Conservation (phyloP, 192 early-diverging fungal species). For the Phycomyces blakesleeanus region DNA sequence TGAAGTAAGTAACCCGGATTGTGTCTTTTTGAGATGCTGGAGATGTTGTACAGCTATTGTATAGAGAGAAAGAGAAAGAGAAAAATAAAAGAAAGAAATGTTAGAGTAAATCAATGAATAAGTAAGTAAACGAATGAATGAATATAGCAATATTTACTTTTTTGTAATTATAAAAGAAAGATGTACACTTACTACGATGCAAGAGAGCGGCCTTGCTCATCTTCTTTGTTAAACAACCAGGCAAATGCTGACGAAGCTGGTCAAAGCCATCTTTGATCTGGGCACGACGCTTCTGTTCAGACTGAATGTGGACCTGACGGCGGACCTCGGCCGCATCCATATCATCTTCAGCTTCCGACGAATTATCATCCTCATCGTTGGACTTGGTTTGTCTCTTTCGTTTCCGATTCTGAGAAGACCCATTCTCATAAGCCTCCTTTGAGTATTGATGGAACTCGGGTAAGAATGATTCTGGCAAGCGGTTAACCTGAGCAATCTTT, state of each 20-base stretch:
- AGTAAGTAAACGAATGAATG: no score
- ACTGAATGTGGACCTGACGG: conserved; percentile 43
- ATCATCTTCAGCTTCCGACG: neutral
- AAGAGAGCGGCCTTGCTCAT: conserved; percentile 41
- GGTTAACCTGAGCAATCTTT: conserved; percentile 28
- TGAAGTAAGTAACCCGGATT: conserved; percentile 18
- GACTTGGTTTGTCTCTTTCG: neutral
- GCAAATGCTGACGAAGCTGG: conserved; percentile 36
- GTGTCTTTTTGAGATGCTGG: conserved; percentile 34
- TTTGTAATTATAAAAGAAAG: neutral
- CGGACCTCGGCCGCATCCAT: conserved; percentile 33
- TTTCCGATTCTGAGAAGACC: conserved; percentile 16
- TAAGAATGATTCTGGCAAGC: conserved; percentile 27
- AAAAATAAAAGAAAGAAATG: no score
- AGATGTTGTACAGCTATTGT: conserved; percentile 38
- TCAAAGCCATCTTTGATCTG: conserved; percentile 45
- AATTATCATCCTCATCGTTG: conserved; percentile 1
- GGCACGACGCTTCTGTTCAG: conserved; percentile 42
- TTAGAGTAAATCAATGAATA: no score
- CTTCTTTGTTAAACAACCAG: conserved; percentile 31
- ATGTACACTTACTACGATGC: conserved; percentile 24
- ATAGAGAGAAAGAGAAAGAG: no score
- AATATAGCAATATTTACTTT: no score
- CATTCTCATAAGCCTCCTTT: conserved; percentile 35
- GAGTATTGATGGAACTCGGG: conserved; percentile 37